These are phyloP conservation scores for Paulownia fortunei DNA, from an alignment of 257 asterid genomes.

Conservation along the genomic window DNA sequence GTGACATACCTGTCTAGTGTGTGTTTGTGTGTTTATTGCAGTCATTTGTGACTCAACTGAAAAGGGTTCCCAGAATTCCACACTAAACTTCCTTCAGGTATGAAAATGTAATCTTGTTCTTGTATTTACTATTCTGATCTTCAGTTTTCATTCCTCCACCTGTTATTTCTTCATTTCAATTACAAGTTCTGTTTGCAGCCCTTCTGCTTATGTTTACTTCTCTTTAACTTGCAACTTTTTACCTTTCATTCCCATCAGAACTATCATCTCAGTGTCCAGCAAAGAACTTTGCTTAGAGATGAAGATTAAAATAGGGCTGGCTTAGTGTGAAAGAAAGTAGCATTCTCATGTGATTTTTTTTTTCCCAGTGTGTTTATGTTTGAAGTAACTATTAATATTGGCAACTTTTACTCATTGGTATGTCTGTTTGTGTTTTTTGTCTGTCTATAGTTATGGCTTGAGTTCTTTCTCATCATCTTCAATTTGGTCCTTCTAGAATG, in stretches of 20 bases:
- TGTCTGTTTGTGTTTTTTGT: too few species aligned
- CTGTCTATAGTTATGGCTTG: too few species aligned
- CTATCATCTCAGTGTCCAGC: not conserved
- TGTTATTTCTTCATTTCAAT: too few species aligned
- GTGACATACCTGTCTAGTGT: too few species aligned
- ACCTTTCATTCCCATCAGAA: not conserved
- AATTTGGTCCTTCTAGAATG: too few species aligned
- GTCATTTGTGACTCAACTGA: not conserved
- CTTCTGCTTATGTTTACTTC: too few species aligned
- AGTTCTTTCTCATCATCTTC: too few species aligned
- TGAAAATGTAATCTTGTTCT: not conserved
- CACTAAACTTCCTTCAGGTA: conserved; percentile 28
- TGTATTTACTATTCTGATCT: not conserved
- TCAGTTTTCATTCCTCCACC: too few species aligned
- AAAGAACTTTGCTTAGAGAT: not conserved
- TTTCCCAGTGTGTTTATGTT: conserved; percentile 16
- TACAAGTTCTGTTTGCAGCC: too few species aligned
- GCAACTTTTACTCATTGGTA: not conserved
- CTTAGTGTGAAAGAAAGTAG: not conserved
- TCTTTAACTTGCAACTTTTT: not conserved
- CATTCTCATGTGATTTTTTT: too few species aligned
- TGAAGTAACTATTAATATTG: not conserved
- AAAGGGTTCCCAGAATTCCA: conserved; percentile 3
- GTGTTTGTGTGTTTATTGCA: not conserved
- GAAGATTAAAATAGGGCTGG: not conserved